Base-by-base conservation (phyloP, 305 asterid species). In the Fraxinus ornus region DNA sequence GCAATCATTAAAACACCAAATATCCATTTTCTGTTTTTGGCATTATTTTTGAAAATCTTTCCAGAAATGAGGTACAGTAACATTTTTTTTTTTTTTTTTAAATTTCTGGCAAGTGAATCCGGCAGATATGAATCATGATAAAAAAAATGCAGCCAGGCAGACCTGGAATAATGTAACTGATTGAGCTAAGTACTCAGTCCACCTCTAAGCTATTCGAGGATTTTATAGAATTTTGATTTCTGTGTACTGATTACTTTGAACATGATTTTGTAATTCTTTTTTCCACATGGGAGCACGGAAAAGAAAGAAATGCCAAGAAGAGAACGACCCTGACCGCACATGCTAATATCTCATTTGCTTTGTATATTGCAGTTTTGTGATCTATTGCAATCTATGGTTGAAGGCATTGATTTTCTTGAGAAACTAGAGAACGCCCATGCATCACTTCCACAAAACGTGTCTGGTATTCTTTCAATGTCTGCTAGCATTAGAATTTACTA, bases 351-450 rank as follows among this genome's bases (percentile, higher is more conserved):
- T 81, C 76, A 60, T 75, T 74, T 81, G 41, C 24, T 83, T 81
- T 75, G 5, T 85, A 74, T 76, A 39, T 83, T 89, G 89, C 97
- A 95, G 99, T 86, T 93, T 60, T 91, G 93, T 41, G 89, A 87
- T 87, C 93, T 95, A 81, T 86, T 95, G 83, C 90, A 95, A 87
- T 94, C 98, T 70, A 89, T 94, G 84, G 90, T 94, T 82, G 97
- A 91, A 78, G 82, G 97, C 85, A 88, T 91, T 77, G 97, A 95
- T 89, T 94, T 94, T 87, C 93, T 95, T 84, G 88, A 89, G 94
- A 94, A 93, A 89, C 88, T 95, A 78, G 97, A 91, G 87, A 86
- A 78, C 70, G 92, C 95, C 55, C 95, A 91, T 86, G 96, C 93
- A 60, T 87, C 95, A 55, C 86, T 82, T 90, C 90, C 95, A 9